phyloP scores from a whole-genome alignment of 2,329 filamentous ascomycete genomes.

The Pseudovirgaria hyperparasitica region DNA sequence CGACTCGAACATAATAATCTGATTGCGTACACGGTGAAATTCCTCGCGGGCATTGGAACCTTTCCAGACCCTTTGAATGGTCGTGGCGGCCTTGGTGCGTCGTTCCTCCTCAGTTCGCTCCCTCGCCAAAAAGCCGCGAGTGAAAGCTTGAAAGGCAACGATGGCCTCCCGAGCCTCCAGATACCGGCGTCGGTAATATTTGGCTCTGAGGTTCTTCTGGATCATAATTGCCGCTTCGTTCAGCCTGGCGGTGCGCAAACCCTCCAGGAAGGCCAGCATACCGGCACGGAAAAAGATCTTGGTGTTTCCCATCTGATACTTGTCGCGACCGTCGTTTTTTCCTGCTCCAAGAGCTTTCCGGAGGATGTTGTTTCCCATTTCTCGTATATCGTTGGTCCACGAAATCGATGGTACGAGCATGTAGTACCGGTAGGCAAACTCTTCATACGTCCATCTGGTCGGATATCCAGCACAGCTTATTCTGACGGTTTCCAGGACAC shows the following conservation, averaged over 20 bases:
- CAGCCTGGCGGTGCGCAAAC: conserved; percentile 75
- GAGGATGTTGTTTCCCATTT: conserved; percentile 89
- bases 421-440: conserved; percentile 95
- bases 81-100: conserved; percentile 75
- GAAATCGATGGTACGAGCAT: conserved; percentile 83
- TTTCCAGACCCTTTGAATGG: conserved; percentile 90
- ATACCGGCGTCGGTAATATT: conserved; percentile 88
- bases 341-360: conserved; percentile 64
- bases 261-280: conserved; percentile 97
- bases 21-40: conserved; percentile 65
- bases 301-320: conserved; percentile 92
- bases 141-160: conserved; percentile 63
- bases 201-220: conserved; percentile 92
- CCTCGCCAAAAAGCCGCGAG: conserved; percentile 66
- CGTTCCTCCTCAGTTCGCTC: conserved; percentile 68
- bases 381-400: conserved; percentile 87
- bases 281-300: conserved; percentile 99
- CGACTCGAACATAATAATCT: conserved; percentile 81
- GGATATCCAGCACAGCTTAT: conserved; percentile 97
- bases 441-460: conserved; percentile 96
- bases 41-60: conserved; percentile 78
- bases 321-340: conserved; percentile 60
- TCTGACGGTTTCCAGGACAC: conserved; percentile 95
- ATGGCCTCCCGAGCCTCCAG: conserved; percentile 75
- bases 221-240: conserved; percentile 96